phyloP scores from a whole-genome alignment of 495 filamentous ascomycete species.

The Penicillium psychrofluorescens region DNA sequence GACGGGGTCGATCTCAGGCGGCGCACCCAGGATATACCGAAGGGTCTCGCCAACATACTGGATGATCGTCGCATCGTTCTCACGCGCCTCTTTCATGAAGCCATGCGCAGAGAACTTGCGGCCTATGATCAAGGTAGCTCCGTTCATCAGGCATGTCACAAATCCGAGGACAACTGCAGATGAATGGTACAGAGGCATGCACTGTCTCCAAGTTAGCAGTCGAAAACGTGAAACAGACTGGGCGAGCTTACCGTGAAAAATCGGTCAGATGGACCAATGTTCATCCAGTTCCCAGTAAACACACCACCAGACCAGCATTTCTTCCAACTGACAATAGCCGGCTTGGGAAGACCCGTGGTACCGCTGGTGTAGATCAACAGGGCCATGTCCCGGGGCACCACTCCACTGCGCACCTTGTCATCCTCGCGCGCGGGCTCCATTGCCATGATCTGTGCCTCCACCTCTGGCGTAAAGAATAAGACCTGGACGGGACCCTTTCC shows the following conservation, averaged over 20 bases:
- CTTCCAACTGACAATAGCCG: conserved; percentile 74
- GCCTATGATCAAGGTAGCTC: conserved; percentile 63
- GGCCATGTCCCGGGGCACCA: conserved; percentile 51
- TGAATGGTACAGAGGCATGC: conserved; percentile 93
- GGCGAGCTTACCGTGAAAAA: conserved; percentile 64
- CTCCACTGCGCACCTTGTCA: conserved; percentile 50
- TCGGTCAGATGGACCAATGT: conserved; percentile 51
- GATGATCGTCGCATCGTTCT: conserved; percentile 68
- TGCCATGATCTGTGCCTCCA: conserved; percentile 54
- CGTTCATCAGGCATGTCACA: conserved; percentile 46
- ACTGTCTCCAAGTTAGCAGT: conserved; percentile 33
- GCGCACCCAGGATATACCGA: conserved; percentile 75
- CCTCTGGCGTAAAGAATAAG: conserved; percentile 52
- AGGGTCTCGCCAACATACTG: conserved; percentile 97
- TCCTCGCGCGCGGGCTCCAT: conserved; percentile 54
- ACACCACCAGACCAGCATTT: conserved; percentile 50
- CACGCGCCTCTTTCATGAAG: conserved; percentile 76
- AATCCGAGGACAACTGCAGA: conserved; percentile 72
- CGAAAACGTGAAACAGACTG: too few relatives aligned
- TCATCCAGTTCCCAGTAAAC: conserved; percentile 52
- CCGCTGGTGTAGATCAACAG: conserved; percentile 81
- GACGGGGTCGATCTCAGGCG: conserved; percentile 52
- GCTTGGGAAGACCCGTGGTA: conserved; percentile 87
- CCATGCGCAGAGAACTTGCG: conserved; percentile 74
- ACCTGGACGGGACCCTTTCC: conserved; percentile 50